Evolutionary conservation across 2,329 filamentous ascomycete genomes (phyloP).

Genomic region (Grosmannia huntii): DNA sequence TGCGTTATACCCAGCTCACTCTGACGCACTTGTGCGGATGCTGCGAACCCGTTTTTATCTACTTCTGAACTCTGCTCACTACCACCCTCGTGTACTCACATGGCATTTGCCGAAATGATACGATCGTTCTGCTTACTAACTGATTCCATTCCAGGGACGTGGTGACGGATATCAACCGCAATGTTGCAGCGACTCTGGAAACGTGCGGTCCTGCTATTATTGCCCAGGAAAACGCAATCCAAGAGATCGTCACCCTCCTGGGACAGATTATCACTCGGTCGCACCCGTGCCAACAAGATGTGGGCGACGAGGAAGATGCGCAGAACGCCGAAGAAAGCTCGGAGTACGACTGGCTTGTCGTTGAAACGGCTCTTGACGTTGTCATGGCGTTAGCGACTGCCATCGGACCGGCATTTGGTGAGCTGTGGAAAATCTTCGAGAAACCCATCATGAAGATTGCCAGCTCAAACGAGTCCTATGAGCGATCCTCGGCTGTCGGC

Average conservation of each 20-base stretch:
- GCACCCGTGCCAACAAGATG: slow-evolving; percentile 86
- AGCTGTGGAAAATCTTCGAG: slow-evolving; percentile 94
- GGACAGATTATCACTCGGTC: slow-evolving; percentile 74
- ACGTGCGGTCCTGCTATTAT: slow-evolving; percentile 80
- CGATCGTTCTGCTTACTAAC: slow-evolving; percentile 5
- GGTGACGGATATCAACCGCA: slow-evolving; percentile 91
- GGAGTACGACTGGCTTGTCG: slow-evolving; percentile 94
- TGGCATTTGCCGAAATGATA: no score
- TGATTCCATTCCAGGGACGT: slow-evolving; percentile 46
- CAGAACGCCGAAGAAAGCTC: slow-evolving; percentile 63
- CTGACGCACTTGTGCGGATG: slow-evolving; percentile 80
- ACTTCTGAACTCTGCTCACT: slow-evolving; percentile 24
- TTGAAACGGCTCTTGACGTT: slow-evolving; percentile 88
- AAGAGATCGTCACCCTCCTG: slow-evolving; percentile 64
- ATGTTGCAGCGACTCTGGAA: slow-evolving; percentile 80
- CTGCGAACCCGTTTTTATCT: slow-evolving; percentile 66
- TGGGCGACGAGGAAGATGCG: slow-evolving; percentile 68
- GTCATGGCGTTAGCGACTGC: slow-evolving; percentile 73
- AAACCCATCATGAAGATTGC: slow-evolving; percentile 82
- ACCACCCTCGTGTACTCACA: not conserved
- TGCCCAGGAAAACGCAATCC: slow-evolving; percentile 56
- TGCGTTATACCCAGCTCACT: slow-evolving; percentile 99
- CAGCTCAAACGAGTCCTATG: slow-evolving; percentile 71
- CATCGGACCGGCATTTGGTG: slow-evolving; percentile 66
- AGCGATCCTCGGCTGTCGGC: slow-evolving; percentile 82